Base-by-base conservation (phyloP, 768 basidiomycete species). In the Leccinum subgranulosum region DNA sequence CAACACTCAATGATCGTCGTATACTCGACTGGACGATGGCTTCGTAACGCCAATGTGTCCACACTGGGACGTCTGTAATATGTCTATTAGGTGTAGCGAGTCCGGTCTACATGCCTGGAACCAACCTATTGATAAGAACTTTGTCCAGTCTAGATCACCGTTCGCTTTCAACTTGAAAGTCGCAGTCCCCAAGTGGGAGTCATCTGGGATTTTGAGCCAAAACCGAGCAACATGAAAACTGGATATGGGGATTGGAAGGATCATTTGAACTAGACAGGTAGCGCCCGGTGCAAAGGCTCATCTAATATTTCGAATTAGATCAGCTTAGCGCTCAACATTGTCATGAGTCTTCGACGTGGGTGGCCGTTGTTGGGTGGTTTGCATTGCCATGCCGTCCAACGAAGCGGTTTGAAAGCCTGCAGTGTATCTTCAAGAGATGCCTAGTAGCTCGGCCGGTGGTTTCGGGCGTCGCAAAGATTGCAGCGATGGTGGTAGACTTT, bases 11-110 rank as follows among this genome's bases (percentile, higher is more conserved):
- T n/a, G 3, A 49, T 36, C 45, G 29, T 6, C 12, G 23, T 48
- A 45, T 47, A 17, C 6, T 36, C 48, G 4, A 53, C 8, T 55
- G 28, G 47, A 36, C 10, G 53, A 46, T 34, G 21, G 17, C 47
- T 11, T 10, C n/a, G 17, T 56, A 34, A 33, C 33, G 27, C 31
- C 3, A 31, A 41, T 49, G 21, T 31, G 31, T 12, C 31, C 1
- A 31, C 31, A 12, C 27, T 41, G 15, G 46, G 34, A 46, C 11
- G 19, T 51, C 36, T 54, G 25, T 9, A 4, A 7, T n/a, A 34
- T 14, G 27, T 21, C 36, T 27, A 53, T 60, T 52, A 60, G 60
- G 56, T 54, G n/a, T 48, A 57, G 27, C 14, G 12, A 45, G n/a
- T 52, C 48, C 45, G 5, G n/a, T 34, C 14, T 19, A 15, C 21